Percentiles rank a stretch among this genome's conserved stretches.
These are phyloP conservation scores for Pythium folliculosum DNA, from an alignment of 352 stramenopile genomes.

Conservation along the genomic window DNA sequence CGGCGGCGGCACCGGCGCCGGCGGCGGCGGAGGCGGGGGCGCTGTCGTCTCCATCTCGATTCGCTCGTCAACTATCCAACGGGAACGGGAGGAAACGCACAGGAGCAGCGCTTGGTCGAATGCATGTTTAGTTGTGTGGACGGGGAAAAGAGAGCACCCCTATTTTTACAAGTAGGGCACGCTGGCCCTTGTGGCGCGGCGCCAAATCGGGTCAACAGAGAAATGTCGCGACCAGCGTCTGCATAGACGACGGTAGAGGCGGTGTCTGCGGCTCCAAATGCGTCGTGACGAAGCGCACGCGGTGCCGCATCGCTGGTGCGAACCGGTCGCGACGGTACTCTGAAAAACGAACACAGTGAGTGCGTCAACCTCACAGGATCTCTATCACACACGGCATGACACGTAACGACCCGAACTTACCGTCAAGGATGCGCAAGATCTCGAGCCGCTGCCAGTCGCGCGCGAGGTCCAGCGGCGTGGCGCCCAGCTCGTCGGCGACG, in stretches of 20 bases:
- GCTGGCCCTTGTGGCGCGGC: no score
- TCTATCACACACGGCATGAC: neutral
- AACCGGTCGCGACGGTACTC: constrained; percentile 15
- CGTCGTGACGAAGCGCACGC: constrained; percentile 11
- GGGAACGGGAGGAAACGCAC: neutral
- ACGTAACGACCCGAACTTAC: constrained; percentile 20
- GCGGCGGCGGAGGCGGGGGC: neutral
- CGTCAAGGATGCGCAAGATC: constrained; percentile 47
- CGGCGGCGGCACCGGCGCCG: neutral
- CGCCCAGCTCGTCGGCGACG: constrained; percentile 48
- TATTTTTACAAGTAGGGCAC: constrained; percentile 19
- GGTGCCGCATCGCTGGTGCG: constrained; percentile 8
- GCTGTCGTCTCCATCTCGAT: neutral
- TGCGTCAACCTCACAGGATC: no score
- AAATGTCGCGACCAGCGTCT: constrained; percentile 15
- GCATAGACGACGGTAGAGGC: constrained; percentile 10
- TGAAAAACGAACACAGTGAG: neutral
- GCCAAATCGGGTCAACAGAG: constrained; percentile 16
- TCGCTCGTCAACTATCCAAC: no score
- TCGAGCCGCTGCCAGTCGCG: constrained; percentile 58
- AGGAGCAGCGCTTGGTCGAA: neutral
- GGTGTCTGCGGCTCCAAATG: neutral
- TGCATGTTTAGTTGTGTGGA: neutral
- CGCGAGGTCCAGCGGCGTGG: constrained; percentile 54
- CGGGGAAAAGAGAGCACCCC: neutral